Conservation (phyloP, 225 moss, liverwort and hornwort species). For the Bryoerythrophyllum caledonicum region DNA sequence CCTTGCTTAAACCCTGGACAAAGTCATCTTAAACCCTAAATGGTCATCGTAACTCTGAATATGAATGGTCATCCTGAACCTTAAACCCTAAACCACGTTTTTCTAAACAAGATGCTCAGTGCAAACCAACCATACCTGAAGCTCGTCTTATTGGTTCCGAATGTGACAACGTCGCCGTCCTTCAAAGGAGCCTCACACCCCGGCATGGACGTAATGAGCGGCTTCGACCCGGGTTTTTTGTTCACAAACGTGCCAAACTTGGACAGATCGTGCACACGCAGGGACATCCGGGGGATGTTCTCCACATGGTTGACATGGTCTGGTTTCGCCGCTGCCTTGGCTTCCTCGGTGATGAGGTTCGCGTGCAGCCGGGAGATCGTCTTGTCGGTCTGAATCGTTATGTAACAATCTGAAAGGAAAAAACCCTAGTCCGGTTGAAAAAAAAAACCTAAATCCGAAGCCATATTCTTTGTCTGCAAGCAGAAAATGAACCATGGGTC, state of each 20-base stretch:
- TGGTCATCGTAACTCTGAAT: too few species aligned
- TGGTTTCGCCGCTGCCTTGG: slow-evolving; percentile 20
- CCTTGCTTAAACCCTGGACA: not conserved
- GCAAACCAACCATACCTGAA: slow-evolving; percentile 48
- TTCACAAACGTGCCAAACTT: slow-evolving; percentile 93
- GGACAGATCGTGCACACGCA: slow-evolving; percentile 70
- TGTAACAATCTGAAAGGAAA: slow-evolving; percentile 56
- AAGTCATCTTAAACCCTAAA: too few species aligned
- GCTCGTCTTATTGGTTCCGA: slow-evolving; percentile 67
- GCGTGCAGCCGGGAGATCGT: slow-evolving; percentile 83
- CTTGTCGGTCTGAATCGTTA: slow-evolving; percentile 71
- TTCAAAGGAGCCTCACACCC: slow-evolving; percentile 44
- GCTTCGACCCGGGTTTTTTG: slow-evolving; percentile 52
- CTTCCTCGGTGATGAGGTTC: slow-evolving; percentile 58
- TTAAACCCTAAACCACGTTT: too few species aligned
- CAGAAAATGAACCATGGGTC: not conserved
- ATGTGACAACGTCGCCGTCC: slow-evolving; percentile 63
- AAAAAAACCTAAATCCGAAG: not conserved
- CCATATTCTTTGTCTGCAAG: not conserved
- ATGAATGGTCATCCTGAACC: too few species aligned
- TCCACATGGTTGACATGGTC: slow-evolving; percentile 32
- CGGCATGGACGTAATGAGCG: slow-evolving; percentile 43
- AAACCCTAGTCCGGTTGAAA: too few species aligned
- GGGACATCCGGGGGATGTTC: slow-evolving; percentile 50
- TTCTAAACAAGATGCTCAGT: too few species aligned